Evolutionary conservation across 371 early-diverging fungal species (phyloP).

Genomic region (Rhizomucor pusillus): DNA sequence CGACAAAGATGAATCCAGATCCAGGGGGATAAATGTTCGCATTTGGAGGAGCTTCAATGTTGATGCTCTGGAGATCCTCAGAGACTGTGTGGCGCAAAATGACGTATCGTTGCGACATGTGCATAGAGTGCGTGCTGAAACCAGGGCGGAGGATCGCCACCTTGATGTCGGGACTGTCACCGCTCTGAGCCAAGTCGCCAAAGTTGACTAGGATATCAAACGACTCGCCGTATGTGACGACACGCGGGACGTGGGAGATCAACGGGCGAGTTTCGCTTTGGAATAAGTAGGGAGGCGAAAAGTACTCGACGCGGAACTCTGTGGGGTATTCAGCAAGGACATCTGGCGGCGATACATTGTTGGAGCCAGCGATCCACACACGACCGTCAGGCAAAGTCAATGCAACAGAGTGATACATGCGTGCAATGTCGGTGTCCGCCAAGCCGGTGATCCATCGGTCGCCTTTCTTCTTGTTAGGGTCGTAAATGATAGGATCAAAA

Average conservation of each 20-base stretch:
- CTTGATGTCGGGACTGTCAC: conserved; percentile 31
- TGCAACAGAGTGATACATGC: conserved; percentile 71
- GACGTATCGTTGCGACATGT: conserved; percentile 63
- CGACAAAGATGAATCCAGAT: conserved; percentile 49
- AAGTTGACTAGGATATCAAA: conserved; percentile 34
- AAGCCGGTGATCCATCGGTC: conserved; percentile 41
- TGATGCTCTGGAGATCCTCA: conserved; percentile 25
- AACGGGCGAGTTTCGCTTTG: conserved; percentile 46
- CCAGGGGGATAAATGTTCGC: conserved; percentile 61
- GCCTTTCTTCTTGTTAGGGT: conserved; percentile 39
- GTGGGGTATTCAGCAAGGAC: conserved; percentile 49
- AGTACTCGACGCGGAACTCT: conserved; percentile 64
- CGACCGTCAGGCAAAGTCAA: conserved; percentile 55
- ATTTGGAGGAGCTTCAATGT: conserved; percentile 52
- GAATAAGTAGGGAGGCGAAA: conserved; percentile 60
- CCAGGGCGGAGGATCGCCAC: conserved; percentile 49
- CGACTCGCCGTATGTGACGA: conserved; percentile 36
- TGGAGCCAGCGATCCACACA: conserved; percentile 50
- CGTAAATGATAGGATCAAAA: conserved; percentile 57
- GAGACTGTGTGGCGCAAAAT: conserved; percentile 23
- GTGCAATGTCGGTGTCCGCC: conserved; percentile 57
- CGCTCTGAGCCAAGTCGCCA: conserved; percentile 23
- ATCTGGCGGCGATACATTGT: conserved; percentile 44
- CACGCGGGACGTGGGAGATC: conserved; percentile 42
- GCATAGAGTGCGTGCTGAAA: conserved; percentile 64